Evolutionary conservation across 164 flowering plant species (phyloP), one percentile per base, ranked within the genome.

Genomic region (Annona cherimola): DNA sequence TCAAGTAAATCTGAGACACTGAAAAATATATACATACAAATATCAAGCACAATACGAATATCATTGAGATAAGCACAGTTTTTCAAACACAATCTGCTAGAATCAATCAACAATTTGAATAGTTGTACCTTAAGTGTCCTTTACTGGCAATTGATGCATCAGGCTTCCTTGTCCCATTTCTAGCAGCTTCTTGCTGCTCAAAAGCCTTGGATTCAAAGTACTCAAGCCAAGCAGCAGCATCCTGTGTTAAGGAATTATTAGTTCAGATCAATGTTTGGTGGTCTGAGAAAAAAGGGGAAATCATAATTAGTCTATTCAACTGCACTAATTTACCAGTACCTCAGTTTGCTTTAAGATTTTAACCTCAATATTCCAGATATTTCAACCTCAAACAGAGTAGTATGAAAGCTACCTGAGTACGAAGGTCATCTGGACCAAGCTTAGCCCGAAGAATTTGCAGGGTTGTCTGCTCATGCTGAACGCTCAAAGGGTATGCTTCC

Each of bases 201-300:
- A 95, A 85, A 74, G 99, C 98, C 86, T 95, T 95, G 63, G 99
- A 93, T 77, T 95, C 99, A 80, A 95, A 95, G 78, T 95, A 95
- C 83, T 95, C 99, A 46, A 95, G 97, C 97, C 98, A 95, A 73
- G 99, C 99, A 81, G 99, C 99, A 77, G 99, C 99, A 86, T 95
- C 99, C 99, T 95, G 87, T 73, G 82, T 43, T 65, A 74, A 73
- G 63, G 18, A 54, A 12, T 69, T n/a, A 43, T 12, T 39, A 19
- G n/a, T 67, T 59, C 42, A 63, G 45, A 64, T 39, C 39, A 26
- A 26, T 35, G 40, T 2, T 62, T 4, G 16, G 26, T 6, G 42
- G 16, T 9, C 9, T 43, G 72, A n/a, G 42, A 64, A 61, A 6
- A 9, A 61, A 5, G 4, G 39, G 14, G 9, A 16, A 16, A 50